Percentiles rank a stretch among this genome's conserved stretches.
Conservation (phyloP, 78 protist species). For the Ministeria vibrans region DNA sequence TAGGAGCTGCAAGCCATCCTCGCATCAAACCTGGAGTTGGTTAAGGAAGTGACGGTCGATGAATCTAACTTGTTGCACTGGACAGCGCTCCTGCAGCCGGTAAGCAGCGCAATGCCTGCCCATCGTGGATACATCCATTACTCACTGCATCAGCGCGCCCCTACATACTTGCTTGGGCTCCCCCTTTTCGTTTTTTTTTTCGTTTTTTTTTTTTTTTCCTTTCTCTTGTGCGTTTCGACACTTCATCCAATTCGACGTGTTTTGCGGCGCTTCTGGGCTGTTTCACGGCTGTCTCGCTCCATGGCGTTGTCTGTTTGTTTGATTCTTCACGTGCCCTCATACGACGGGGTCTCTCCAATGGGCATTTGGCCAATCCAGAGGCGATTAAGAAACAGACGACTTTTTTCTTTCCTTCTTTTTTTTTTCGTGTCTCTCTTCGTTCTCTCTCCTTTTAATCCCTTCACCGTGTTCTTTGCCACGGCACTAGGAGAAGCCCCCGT, state of each 20-base stretch:
- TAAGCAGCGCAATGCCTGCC: too few species aligned
- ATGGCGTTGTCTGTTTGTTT: neutral
- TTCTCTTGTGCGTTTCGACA: neutral
- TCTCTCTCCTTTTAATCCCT: neutral
- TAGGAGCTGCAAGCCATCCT: neutral
- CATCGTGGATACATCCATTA: too few species aligned
- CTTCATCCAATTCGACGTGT: too few species aligned
- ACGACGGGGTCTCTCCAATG: neutral
- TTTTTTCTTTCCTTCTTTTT: neutral
- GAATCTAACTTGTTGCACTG: neutral
- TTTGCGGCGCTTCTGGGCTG: neutral
- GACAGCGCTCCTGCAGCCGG: neutral
- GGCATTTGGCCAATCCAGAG: neutral
- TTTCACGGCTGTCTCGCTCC: neutral
- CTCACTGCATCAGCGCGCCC: neutral
- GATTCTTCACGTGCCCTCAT: neutral
- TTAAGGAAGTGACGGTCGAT: neutral
- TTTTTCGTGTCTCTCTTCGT: neutral
- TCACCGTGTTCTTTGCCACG: neutral
- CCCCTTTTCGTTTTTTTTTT: neutral
- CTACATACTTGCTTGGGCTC: neutral
- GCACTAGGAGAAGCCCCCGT: constrained; percentile 5
- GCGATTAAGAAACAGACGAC: neutral
- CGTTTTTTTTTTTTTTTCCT: neutral
- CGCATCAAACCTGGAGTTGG: neutral